Conservation (phyloP, 2,329 filamentous ascomycete species). For the Cercospora sp. region DNA sequence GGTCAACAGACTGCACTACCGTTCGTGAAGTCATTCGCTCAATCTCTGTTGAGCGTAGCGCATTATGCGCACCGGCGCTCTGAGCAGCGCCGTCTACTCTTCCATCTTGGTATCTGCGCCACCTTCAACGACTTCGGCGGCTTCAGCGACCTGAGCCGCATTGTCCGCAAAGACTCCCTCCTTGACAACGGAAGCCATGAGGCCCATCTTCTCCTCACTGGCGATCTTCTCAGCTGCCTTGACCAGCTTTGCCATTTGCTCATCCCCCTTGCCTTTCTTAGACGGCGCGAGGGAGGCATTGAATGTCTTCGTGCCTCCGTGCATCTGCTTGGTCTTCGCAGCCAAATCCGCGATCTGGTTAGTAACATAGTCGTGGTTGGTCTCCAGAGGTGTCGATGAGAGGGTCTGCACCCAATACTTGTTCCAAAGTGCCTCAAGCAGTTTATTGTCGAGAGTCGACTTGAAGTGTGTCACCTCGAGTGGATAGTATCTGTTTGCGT, state of each 20-base stretch:
- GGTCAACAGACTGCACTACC: background rate
- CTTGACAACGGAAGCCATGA: constrained; percentile 64
- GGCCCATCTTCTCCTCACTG: constrained; percentile 61
- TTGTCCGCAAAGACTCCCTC: constrained; percentile 56
- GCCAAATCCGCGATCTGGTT: constrained; percentile 89
- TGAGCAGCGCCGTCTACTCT: constrained; percentile 14
- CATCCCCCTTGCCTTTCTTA: constrained; percentile 42
- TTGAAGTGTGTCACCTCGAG: constrained; percentile 94
- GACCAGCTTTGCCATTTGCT: constrained; percentile 60
- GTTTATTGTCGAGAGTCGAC: constrained; percentile 80
- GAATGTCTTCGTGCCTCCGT: constrained; percentile 38
- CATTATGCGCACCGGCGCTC: background rate
- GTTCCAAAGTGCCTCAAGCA: constrained; percentile 91
- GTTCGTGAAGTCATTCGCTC: background rate
- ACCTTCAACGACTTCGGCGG: constrained; percentile 26
- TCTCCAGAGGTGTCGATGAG: constrained; percentile 83
- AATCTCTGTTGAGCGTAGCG: background rate
- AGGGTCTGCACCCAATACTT: constrained; percentile 99
- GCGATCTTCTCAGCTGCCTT: constrained; percentile 62
- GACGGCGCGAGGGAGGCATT: constrained; percentile 30
- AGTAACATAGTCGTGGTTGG: constrained; percentile 88
- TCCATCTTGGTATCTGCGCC: constrained; percentile 36
- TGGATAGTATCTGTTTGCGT: constrained; percentile 85
- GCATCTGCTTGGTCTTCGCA: constrained; percentile 66
- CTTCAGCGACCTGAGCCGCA: constrained; percentile 18